These are phyloP conservation scores for Kondoa subrosea DNA, from an alignment of 768 basidiomycete genomes.

Conservation along the genomic window DNA sequence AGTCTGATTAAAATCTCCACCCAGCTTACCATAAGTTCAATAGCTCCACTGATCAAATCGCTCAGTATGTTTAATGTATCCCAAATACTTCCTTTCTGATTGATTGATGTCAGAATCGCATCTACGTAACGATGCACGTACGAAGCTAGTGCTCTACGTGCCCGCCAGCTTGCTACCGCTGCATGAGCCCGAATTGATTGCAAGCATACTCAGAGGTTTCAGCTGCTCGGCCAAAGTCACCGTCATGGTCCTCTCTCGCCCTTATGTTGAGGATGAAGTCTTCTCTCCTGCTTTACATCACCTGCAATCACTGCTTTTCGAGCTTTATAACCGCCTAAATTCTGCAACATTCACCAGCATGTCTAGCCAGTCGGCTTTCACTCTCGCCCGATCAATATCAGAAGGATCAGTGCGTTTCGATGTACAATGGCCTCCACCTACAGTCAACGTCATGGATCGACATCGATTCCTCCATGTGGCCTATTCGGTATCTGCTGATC, in stretches of 20 bases:
- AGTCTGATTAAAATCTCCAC: neutral
- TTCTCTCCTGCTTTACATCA: constrained; percentile 5
- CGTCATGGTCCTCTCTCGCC: neutral
- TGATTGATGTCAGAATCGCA: no score
- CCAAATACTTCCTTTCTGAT: no score
- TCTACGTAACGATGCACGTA: no score
- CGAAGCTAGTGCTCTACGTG: no score
- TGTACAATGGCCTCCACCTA: constrained; percentile 34
- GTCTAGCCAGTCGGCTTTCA: constrained; percentile 10
- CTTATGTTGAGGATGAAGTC: neutral
- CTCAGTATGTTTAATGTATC: no score
- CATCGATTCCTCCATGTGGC: constrained; percentile 59
- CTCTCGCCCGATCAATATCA: constrained; percentile 35
- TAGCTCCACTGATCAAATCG: no score
- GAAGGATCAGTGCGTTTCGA: constrained; percentile 35
- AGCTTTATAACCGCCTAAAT: constrained; percentile 53
- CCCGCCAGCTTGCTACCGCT: neutral
- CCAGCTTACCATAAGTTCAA: no score
- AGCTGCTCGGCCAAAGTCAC: neutral
- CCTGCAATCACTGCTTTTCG: constrained; percentile 42
- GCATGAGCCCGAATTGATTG: neutral
- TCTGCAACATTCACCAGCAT: neutral
- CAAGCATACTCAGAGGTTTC: neutral
- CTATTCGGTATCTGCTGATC: constrained; percentile 48
- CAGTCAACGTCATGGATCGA: constrained; percentile 42